These are phyloP conservation scores for Fallopia convolvulus DNA, from an alignment of 148 eudicot genomes.

Conservation along the genomic window DNA sequence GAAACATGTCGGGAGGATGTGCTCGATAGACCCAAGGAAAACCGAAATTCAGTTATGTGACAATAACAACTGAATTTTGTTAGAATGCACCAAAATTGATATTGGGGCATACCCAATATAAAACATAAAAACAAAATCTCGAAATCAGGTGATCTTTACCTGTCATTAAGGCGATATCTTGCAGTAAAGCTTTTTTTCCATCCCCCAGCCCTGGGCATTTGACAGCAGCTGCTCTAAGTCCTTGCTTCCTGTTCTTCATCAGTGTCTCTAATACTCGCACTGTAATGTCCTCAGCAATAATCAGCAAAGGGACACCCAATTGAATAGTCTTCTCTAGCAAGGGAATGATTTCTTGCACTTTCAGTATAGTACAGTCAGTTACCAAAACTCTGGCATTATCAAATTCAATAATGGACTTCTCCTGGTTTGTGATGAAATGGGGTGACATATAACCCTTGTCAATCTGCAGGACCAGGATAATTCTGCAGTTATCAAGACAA, in stretches of 20 bases:
- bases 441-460: conserved; percentile 97
- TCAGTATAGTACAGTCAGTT: conserved; percentile 78
- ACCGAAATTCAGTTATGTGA: too few relatives aligned
- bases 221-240: conserved; percentile 80
- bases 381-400: conserved; percentile 77
- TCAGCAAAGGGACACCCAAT: conserved; percentile 73
- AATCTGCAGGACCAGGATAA: conserved; percentile 45
- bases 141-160: conserved; percentile 29
- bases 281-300: conserved; percentile 81
- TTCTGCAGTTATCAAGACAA: conserved; percentile 7
- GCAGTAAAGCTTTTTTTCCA: conserved; percentile 72
- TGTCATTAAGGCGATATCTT: conserved; percentile 94
- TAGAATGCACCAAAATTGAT: too few relatives aligned
- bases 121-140: background rate
- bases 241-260: conserved; percentile 57
- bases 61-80: too few relatives aligned
- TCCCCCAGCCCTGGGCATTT: conserved; percentile 83
- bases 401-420: conserved; percentile 72
- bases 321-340: conserved; percentile 81
- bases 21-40: too few relatives aligned
- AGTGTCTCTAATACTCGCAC: conserved; percentile 61
- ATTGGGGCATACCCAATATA: too few relatives aligned
- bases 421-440: conserved; percentile 73
- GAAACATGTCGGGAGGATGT: too few relatives aligned
- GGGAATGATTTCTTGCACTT: conserved; percentile 70